Evolutionary conservation across 768 basidiomycete genomes (phyloP).

Genomic region (Russula foetens): DNA sequence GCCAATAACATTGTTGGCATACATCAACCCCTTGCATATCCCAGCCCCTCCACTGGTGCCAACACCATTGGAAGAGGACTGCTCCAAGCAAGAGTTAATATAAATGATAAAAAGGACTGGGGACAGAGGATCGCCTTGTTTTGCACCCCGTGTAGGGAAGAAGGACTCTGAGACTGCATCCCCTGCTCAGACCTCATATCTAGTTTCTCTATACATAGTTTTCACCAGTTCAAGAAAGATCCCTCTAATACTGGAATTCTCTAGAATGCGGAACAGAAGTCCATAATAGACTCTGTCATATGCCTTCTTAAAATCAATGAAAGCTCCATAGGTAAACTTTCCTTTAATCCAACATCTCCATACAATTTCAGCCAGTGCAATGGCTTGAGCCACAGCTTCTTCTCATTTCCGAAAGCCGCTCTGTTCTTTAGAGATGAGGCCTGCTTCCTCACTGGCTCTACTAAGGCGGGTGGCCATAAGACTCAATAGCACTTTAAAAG

Average conservation of each 20-base stretch:
- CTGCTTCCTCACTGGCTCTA: neutral
- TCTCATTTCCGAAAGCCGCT: conserved; percentile 12
- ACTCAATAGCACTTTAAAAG: conserved; percentile 9
- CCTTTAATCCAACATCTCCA: neutral
- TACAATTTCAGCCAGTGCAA: conserved; percentile 15
- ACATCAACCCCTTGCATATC: neutral
- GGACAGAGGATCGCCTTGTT: conserved; percentile 18
- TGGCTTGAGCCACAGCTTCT: conserved; percentile 16
- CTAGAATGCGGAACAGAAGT: conserved; percentile 7
- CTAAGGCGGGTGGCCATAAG: conserved; percentile 7
- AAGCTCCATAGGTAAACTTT: neutral
- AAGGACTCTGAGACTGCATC: neutral
- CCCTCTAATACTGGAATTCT: conserved; percentile 7
- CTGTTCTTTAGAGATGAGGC: neutral
- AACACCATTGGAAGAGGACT: neutral
- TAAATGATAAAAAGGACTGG: conserved; percentile 16
- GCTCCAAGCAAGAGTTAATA: conserved; percentile 3
- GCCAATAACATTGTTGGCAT: neutral
- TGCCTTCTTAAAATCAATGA: conserved; percentile 20
- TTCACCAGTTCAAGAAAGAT: neutral
- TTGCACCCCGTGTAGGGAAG: neutral
- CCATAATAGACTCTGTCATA: conserved; percentile 15
- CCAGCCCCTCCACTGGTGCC: conserved; percentile 43
- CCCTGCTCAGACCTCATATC: neutral
- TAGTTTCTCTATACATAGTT: neutral